Evolutionary conservation across 331 rosid species (phyloP), one percentile per base, ranked within the genome.

Genomic region (Phaseolus coccineus): DNA sequence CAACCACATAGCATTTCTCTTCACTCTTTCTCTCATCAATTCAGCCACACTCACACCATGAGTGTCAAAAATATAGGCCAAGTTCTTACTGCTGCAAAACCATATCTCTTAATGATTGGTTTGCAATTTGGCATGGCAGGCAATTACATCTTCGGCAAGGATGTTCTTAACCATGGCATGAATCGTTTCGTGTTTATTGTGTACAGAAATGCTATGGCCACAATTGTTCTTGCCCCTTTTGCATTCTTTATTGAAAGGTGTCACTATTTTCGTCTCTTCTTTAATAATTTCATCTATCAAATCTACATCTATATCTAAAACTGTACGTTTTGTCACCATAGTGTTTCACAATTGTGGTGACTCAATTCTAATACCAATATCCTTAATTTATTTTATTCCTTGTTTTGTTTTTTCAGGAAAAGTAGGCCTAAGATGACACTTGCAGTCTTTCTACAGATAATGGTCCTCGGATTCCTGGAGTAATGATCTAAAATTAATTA

Each of bases 41-140:
- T 56, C 8, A 12, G 46, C 48, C 42, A 65, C 63, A 19, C 22
- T 15, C 68, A 52, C 46, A 44, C 71, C 42, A 76, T 50, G 69
- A 77, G 46, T 50, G 39, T 40, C 27, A 25, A 39, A 42, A 69
- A 59, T 8, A 0, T 69, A 13, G 19, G 64, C 2, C 2, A 4
- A 40, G 0, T 76, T 27, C 52, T 87, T 19, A 69, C 8, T 0
- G 82, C 82, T 69, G 80, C 83, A 35, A 92, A 88, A 71, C 92
- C 96, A 46, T 90, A 87, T 46, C 7, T 89, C 55, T 66, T 90
- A 33, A 87, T 89, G 84, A 82, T 92, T 56, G 86, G 83, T 1
- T 80, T 92, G 75, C 97, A 92, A 47, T 85, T 90, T 69, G 94
- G 97, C 9, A 79, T 78, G 67, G 96, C 94, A 0, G 97, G 97